phyloP scores from a whole-genome alignment of 768 basidiomycete genomes.

The Pleurotus pulmonarius region DNA sequence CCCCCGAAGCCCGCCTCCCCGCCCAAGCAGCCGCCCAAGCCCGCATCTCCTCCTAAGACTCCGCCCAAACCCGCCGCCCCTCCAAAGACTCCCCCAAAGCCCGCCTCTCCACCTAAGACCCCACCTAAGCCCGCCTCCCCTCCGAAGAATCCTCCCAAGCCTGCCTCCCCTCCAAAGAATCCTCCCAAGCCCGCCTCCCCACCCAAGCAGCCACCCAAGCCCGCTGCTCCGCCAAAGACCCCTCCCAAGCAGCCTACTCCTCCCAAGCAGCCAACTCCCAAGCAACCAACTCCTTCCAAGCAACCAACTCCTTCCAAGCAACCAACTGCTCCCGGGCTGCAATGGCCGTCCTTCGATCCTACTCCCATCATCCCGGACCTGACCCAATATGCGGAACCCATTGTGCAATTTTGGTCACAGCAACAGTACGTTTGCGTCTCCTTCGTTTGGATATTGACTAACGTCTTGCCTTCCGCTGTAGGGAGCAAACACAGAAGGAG shows the following conservation, averaged over 20 bases:
- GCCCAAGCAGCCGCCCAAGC: neutral
- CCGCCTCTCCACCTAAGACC: neutral
- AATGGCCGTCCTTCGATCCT: too few species aligned
- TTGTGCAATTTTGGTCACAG: too few species aligned
- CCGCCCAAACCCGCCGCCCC: neutral
- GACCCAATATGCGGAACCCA: too few species aligned
- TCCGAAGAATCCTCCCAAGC: neutral
- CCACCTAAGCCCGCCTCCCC: neutral
- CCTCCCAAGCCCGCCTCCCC: neutral
- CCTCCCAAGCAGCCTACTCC: neutral
- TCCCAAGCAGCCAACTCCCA: neutral
- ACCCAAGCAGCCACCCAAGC: neutral
- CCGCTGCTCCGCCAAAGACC: neutral
- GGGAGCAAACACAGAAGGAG: too few species aligned
- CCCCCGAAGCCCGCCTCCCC: neutral
- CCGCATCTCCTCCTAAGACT: neutral
- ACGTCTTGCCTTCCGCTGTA: too few species aligned
- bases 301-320: too few species aligned
- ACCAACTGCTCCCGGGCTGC: too few species aligned
- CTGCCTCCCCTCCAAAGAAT: neutral
- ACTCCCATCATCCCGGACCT: too few species aligned
- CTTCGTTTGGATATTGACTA: too few species aligned
- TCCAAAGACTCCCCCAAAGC: neutral
- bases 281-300: neutral
- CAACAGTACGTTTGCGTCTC: too few species aligned